Conservation (phyloP, 441 rosid genomes). For the Codiaeum variegatum region DNA sequence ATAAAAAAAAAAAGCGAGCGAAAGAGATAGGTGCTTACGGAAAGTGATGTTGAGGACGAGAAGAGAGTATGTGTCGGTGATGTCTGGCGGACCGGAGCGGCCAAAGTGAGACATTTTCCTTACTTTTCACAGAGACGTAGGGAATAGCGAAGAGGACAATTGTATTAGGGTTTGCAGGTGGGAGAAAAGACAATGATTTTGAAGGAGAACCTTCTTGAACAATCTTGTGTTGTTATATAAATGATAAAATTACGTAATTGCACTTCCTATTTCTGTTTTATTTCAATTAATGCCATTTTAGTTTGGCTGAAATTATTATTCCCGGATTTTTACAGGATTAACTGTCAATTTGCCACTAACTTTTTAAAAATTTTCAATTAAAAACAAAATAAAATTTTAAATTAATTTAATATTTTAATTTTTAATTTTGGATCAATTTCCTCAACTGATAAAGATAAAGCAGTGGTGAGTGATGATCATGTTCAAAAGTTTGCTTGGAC, state of each 20-base stretch:
- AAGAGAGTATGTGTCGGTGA: constrained; percentile 85
- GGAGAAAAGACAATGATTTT: background rate
- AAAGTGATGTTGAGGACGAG: constrained; percentile 96
- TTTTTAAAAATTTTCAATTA: too few relatives aligned
- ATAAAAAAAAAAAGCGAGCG: background rate
- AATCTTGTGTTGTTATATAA: background rate
- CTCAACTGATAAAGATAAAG: too few relatives aligned
- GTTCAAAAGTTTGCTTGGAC: too few relatives aligned
- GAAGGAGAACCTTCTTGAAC: background rate
- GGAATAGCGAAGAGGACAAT: background rate
- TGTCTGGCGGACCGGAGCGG: constrained; percentile 95
- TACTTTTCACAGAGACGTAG: constrained; percentile 4
- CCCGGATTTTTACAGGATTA: too few relatives aligned
- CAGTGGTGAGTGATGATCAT: too few relatives aligned
- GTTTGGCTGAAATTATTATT: too few relatives aligned
- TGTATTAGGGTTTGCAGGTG: constrained; percentile 31
- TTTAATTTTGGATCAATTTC: too few relatives aligned
- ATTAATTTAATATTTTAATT: too few relatives aligned
- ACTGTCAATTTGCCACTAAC: too few relatives aligned
- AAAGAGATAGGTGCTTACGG: constrained; percentile 38
- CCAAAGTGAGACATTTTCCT: constrained; percentile 88
- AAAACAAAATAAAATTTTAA: too few relatives aligned
- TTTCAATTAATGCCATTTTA: background rate
- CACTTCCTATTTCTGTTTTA: background rate
- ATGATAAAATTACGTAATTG: background rate